Percentiles rank a stretch among this genome's conserved stretches.
These are phyloP conservation scores for Cytospora mali DNA, from an alignment of 2,329 filamentous ascomycete genomes.

Conservation along the genomic window DNA sequence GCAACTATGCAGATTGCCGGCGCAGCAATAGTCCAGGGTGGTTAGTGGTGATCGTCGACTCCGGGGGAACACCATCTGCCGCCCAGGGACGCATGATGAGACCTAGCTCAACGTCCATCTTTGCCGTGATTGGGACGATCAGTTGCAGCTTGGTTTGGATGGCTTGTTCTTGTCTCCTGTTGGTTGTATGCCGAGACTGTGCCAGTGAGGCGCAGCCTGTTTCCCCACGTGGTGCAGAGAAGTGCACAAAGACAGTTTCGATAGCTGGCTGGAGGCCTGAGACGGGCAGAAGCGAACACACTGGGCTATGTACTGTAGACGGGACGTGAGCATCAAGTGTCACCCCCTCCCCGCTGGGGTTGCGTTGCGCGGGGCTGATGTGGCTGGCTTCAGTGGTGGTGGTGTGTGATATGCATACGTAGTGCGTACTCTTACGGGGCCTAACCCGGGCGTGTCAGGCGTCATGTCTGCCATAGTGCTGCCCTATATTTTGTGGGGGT, in stretches of 20 bases:
- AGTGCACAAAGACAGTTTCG: neutral
- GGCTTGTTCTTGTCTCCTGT: neutral
- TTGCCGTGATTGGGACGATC: conserved; percentile 22
- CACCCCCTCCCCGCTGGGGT: neutral
- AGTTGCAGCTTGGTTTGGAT: conserved; percentile 11
- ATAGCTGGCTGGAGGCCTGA: neutral
- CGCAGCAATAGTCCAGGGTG: neutral
- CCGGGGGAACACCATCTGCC: conserved; percentile 13
- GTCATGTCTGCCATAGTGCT: too few relatives aligned
- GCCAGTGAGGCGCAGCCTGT: neutral
- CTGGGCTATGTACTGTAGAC: too few relatives aligned
- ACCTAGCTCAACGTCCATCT: neutral
- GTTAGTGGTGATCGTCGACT: neutral
- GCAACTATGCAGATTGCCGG: conserved; percentile 17
- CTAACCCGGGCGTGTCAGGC: too few relatives aligned
- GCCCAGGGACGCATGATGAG: conserved; percentile 3
- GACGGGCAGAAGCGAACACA: neutral
- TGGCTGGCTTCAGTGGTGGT: neutral
- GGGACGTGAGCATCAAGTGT: neutral
- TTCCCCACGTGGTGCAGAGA: neutral
- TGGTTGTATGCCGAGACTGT: neutral
- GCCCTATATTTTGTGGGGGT: too few relatives aligned
- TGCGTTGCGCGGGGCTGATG: neutral
- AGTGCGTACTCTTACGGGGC: too few relatives aligned
- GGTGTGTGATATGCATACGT: too few relatives aligned